phyloP scores from a whole-genome alignment of 306 rosid genomes.

The Erythrophleum fordii region DNA sequence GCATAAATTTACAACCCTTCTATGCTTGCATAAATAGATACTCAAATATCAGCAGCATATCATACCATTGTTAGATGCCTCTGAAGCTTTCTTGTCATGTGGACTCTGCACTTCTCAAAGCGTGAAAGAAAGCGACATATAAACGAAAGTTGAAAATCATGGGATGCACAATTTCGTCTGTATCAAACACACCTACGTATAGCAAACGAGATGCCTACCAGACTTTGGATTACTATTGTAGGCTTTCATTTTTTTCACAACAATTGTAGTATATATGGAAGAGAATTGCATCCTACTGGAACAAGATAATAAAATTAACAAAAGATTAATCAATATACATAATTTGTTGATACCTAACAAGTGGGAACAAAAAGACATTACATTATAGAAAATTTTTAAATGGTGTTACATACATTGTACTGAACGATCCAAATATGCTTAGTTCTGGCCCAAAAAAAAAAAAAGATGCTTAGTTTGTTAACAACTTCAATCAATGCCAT shows the following conservation, averaged over 20 bases:
- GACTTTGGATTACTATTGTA: background rate
- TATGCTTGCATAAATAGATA: too few species aligned
- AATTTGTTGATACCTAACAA: too few species aligned
- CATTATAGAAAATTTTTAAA: too few species aligned
- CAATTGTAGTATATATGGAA: background rate
- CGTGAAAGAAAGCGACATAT: background rate
- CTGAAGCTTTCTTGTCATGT: constrained; percentile 6
- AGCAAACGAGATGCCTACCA: background rate
- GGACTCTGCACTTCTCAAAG: too few species aligned
- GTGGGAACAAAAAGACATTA: background rate
- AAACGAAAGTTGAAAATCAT: background rate
- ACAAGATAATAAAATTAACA: background rate
- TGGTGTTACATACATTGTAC: background rate
- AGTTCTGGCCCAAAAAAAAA: too few species aligned
- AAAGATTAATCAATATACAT: too few species aligned
- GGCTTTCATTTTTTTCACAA: background rate
- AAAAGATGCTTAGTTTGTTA: background rate
- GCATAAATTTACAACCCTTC: too few species aligned
- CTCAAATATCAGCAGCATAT: too few species aligned
- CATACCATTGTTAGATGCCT: too few species aligned
- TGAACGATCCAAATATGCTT: background rate
- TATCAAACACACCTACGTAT: background rate
- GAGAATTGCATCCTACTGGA: background rate
- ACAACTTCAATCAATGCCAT: background rate
- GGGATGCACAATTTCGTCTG: background rate